Conservation (phyloP, 2,329 filamentous ascomycete genomes). For the Fusarium sp. region DNA sequence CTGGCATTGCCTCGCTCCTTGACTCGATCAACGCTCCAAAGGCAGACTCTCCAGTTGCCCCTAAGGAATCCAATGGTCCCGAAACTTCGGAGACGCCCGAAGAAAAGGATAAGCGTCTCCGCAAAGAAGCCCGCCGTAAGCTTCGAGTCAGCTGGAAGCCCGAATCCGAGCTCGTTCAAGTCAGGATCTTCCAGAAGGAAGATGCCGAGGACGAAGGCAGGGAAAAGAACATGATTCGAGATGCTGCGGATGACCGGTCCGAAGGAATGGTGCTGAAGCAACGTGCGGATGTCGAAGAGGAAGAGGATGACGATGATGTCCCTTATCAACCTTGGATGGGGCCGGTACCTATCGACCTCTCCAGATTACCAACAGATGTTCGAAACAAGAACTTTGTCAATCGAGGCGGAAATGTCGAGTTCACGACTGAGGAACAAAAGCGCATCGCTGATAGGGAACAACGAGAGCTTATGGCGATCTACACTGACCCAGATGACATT, state of each 20-base stretch:
- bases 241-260: slow-evolving; percentile 76
- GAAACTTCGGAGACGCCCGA: slow-evolving; percentile 72
- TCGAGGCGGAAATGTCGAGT: slow-evolving; percentile 60
- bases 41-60: slow-evolving; percentile 54
- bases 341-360: slow-evolving; percentile 58
- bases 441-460: slow-evolving; percentile 65
- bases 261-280: slow-evolving; percentile 75
- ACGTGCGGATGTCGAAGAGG: slow-evolving; percentile 57
- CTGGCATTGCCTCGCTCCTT: slow-evolving; percentile 64
- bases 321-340: slow-evolving; percentile 63
- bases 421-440: slow-evolving; percentile 65
- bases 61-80: slow-evolving; percentile 59
- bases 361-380: slow-evolving; percentile 56
- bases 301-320: slow-evolving; percentile 67
- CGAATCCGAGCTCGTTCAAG: slow-evolving; percentile 70
- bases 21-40: slow-evolving; percentile 59
- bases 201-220: slow-evolving; percentile 75
- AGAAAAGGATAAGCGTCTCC: slow-evolving; percentile 71
- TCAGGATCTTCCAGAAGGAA: slow-evolving; percentile 76
- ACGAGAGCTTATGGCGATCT: slow-evolving; percentile 69
- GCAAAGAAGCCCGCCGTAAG: slow-evolving; percentile 76
- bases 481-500: slow-evolving; percentile 63
- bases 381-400: slow-evolving; percentile 61
- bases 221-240: slow-evolving; percentile 72
- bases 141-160: slow-evolving; percentile 76